These are phyloP conservation scores for Aspergillus sp. DNA, from an alignment of 2,329 filamentous ascomycete genomes.

Conservation along the genomic window DNA sequence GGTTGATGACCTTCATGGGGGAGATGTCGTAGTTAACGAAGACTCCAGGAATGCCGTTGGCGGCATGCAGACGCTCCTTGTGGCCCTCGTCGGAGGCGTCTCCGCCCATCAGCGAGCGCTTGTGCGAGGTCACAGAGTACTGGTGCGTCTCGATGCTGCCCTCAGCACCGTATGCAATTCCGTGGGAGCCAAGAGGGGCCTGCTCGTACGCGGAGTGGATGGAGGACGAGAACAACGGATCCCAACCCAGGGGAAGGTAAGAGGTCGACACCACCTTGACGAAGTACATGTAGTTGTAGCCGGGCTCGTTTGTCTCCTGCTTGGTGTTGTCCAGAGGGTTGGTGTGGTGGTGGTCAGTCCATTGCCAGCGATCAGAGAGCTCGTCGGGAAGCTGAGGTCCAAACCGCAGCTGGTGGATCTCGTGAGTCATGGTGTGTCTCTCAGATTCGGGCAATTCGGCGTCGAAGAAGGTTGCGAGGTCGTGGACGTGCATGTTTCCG, in stretches of 20 bases:
- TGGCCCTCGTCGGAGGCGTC: slow-evolving; percentile 85
- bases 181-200: slow-evolving; percentile 68
- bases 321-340: slow-evolving; percentile 84
- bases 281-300: slow-evolving; percentile 99
- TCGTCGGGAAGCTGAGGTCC: slow-evolving; percentile 84
- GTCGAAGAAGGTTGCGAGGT: slow-evolving; percentile 93
- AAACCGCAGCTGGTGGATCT: slow-evolving; percentile 86
- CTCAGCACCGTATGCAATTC: slow-evolving; percentile 63
- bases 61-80: slow-evolving; percentile 84
- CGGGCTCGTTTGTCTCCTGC: slow-evolving; percentile 77
- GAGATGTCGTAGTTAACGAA: slow-evolving; percentile 99
- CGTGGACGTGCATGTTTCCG: slow-evolving; percentile 96
- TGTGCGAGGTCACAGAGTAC: slow-evolving; percentile 96
- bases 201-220: slow-evolving; percentile 50
- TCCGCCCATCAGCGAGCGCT: slow-evolving; percentile 81
- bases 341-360: slow-evolving; percentile 81
- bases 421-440: slow-evolving; percentile 84
- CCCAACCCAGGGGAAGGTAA: slow-evolving; percentile 90
- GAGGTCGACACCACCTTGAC: slow-evolving; percentile 97
- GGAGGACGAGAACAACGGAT: slow-evolving; percentile 55
- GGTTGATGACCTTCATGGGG: slow-evolving; percentile 99
- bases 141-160: slow-evolving; percentile 96
- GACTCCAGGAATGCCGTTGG: slow-evolving; percentile 91
- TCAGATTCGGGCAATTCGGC: slow-evolving; percentile 59
- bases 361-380: slow-evolving; percentile 63